Evolutionary conservation across 331 rosid genomes (phyloP), one percentile per base, ranked within the genome.

Genomic region (Acacia concinna): DNA sequence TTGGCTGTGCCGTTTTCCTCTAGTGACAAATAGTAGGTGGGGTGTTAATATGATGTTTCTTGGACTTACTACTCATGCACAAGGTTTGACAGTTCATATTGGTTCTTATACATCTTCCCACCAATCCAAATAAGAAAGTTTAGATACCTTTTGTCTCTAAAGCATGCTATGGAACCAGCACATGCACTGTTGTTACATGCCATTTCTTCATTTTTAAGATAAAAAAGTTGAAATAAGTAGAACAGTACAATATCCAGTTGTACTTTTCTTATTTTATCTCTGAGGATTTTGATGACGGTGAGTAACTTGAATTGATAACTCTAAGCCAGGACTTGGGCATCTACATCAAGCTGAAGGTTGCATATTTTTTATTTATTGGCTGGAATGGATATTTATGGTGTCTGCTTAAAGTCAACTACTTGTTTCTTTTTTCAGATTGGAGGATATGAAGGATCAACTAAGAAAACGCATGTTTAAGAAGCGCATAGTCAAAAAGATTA

Each of bases 371-470:
- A 54, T 57, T 47, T 71, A 66, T 66, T 71, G 43, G 34, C 40
- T 52, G 67, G 47, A 63, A 44, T 64, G 49, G 59, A 37, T 56
- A 76, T 74, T 56, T 49, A 17, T 73, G 23, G 11, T 51, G 51
- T 49, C 67, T 56, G 21, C n/a, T 17, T 49, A 18, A 74, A 78
- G 23, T 17, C n/a, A 47, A 44, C 59, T 74, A 28, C 30, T 14
- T 47, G 5, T 73, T 82, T 56, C 68, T 49, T 80, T 27, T 62
- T 87, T 79, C 89, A 95, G 98, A 82, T 80, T 92, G 81, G 90
- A 88, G 87, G 97, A 90, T 81, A 92, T 91, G 98, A 95, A 92
- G 75, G 86, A 81, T 85, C 97, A 95, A 82, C 87, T 95, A 79
- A 90, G 97, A 85, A 95, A 91, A 86, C 95, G 87, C 68, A 89